These are phyloP conservation scores for Isatis tinctoria DNA, from an alignment of 345 rosid species.

Conservation along the genomic window DNA sequence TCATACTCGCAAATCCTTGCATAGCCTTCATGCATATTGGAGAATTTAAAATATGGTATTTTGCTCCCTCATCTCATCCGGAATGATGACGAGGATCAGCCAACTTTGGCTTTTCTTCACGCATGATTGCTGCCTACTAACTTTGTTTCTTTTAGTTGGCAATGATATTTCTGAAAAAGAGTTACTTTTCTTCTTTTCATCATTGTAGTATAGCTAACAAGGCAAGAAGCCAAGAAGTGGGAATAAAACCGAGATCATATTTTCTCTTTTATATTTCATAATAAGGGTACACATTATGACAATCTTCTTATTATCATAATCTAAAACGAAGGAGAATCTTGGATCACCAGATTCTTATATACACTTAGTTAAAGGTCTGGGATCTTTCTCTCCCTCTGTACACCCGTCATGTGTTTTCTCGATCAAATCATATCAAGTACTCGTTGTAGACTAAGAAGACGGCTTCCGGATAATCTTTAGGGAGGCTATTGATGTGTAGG, in stretches of 20 bases:
- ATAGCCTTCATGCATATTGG: no score
- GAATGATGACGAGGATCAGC: no score
- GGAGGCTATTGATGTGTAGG: conserved; percentile 70
- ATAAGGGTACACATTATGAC: conserved; percentile 17
- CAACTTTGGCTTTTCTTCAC: no score
- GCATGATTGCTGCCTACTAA: no score
- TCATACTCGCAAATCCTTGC: no score
- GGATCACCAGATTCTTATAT: conserved; percentile 32
- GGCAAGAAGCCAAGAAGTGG: not conserved
- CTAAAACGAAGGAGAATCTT: conserved; percentile 10
- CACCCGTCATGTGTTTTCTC: conserved; percentile 34
- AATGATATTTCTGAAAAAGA: no score
- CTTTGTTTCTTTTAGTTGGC: no score
- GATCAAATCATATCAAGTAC: conserved; percentile 60
- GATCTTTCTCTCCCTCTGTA: conserved; percentile 44
- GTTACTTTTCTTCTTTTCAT: no score
- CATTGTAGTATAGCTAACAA: no score
- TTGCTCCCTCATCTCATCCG: no score
- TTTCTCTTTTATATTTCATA: not conserved
- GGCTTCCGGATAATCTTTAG: conserved; percentile 75
- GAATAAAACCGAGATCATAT: not conserved
- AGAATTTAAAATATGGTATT: no score
- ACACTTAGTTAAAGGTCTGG: conserved; percentile 31
- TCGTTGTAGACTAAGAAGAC: conserved; percentile 82
- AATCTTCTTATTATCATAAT: conserved; percentile 12